Conservation (phyloP, 176 grass and related monocot genomes). For the Ampelocalamus luodianensis region DNA sequence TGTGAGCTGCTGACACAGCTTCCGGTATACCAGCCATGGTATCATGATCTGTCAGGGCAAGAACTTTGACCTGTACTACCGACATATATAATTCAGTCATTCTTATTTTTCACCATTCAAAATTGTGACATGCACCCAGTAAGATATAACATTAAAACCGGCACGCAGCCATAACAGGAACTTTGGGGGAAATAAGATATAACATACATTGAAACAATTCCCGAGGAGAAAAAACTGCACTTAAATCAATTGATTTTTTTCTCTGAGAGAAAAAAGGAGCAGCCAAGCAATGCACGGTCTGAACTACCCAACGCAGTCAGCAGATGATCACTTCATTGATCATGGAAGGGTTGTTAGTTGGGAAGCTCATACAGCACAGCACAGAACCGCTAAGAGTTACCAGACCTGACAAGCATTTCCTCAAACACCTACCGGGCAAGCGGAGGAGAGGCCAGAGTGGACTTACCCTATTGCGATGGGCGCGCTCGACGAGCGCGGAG, state of each 20-base stretch:
- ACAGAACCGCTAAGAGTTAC: background rate
- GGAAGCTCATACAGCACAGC: background rate
- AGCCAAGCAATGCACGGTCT: background rate
- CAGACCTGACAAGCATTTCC: constrained; percentile 20
- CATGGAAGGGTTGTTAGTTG: background rate
- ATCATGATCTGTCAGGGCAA: constrained; percentile 95
- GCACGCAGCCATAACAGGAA: background rate
- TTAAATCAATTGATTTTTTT: constrained; percentile 2
- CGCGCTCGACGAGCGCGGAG: constrained; percentile 78
- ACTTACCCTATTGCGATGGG: constrained; percentile 74
- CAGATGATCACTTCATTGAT: constrained; percentile 7
- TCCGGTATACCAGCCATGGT: constrained; percentile 92
- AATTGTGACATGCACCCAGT: background rate
- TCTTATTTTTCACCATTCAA: constrained; percentile 33
- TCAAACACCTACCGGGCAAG: constrained; percentile 30
- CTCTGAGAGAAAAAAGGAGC: background rate
- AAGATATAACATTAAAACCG: constrained; percentile 14
- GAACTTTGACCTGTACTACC: constrained; percentile 80
- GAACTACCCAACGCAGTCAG: background rate
- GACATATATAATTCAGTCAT: constrained; percentile 42
- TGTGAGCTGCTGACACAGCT: constrained; percentile 67
- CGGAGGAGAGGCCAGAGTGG: background rate
- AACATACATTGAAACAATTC: constrained; percentile 9
- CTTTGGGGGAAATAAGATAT: background rate
- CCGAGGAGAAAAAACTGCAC: background rate